phyloP scores from a whole-genome alignment of 352 stramenopile genomes.

The Pythium rishiriense region DNA sequence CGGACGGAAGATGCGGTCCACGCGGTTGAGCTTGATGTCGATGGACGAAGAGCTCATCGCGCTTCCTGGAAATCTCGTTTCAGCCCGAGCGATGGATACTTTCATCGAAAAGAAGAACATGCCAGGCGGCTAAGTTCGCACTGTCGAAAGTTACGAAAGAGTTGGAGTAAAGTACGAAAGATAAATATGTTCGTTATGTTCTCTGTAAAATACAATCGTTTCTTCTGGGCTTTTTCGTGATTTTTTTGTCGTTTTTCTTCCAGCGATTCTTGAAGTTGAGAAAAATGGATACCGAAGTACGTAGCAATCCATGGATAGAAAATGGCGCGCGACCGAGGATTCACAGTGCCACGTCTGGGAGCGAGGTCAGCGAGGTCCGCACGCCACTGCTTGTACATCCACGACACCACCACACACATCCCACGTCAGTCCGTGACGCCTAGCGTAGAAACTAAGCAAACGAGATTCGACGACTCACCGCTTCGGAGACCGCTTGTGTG shows the following conservation, averaged over 20 bases:
- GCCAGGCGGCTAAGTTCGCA: constrained; percentile 17
- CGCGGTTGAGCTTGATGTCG: constrained; percentile 82
- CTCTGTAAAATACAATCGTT: constrained; percentile 11
- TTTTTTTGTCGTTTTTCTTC: constrained; percentile 10
- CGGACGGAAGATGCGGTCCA: constrained; percentile 84
- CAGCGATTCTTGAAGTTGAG: constrained; percentile 11
- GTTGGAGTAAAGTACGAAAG: constrained; percentile 1
- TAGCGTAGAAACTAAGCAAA: neutral
- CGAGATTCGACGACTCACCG: too few species aligned
- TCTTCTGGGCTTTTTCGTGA: neutral
- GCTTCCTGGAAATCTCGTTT: neutral
- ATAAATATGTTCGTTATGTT: constrained; percentile 5
- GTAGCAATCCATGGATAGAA: constrained; percentile 1
- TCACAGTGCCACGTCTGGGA: constrained; percentile 20
- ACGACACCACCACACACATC: neutral
- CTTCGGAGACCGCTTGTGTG: constrained; percentile 24
- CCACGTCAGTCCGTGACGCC: neutral
- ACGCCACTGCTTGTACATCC: constrained; percentile 10
- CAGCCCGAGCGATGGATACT: constrained; percentile 12
- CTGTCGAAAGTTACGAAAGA: constrained; percentile 6
- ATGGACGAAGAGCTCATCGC: constrained; percentile 73
- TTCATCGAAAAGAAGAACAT: neutral
- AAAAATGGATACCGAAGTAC: too few species aligned
- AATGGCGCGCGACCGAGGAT: too few species aligned
- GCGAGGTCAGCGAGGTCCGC: constrained; percentile 24